Base-by-base conservation (phyloP, 352 stramenopile species). In the Peronospora belbahrii region DNA sequence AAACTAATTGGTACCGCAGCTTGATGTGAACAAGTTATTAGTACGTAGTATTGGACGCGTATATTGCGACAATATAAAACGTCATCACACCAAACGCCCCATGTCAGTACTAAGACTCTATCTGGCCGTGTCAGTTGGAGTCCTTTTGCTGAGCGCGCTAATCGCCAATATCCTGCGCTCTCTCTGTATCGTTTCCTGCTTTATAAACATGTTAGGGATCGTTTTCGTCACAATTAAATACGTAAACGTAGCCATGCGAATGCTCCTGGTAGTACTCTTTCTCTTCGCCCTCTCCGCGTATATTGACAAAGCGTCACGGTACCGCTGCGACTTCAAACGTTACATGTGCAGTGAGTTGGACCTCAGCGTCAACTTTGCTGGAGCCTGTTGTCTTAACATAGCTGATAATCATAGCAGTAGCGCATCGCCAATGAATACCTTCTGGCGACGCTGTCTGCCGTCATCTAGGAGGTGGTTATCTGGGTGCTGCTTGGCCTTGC, bases 181-280 rank as follows among this genome's bases (percentile, higher is more conserved):
- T 35, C 47, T 84, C 15, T 91, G 88, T 45, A 67, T 71, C 7
- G 43, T 77, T n/a, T 63, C 67, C 4, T 87, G 74, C 47, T 45
- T 83, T 42, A 69, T 70, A 59, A 87, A 88, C 56, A 78, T 83
- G 57, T 56, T 59, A 30, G 88, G 76, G 76, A 65, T 85, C 33
- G 61, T 74, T 22, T 59, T 84, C 38, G 88, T 91, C 45, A 75
- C 75, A 22, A 65, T 66, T 44, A 73, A 77, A 39, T 82, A 66
- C 42, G 48, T 90, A 22, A 75, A 86, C 42, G 40, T 70, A 34
- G 64, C 78, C 14, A 84, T 70, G 0, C n/a, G 50, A 37, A 52
- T 68, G 32, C 58, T 90, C 9, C 45, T 72, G 4, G 52, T 83
- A 38, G 67, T 86, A 73, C 14, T 77, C 47, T 56, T 65, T 36